A percentile compares a stretch with the other conserved stretches of the same genome.
These are phyloP conservation scores for Astraeus odoratus DNA, from an alignment of 768 basidiomycete genomes.

Conservation along the genomic window DNA sequence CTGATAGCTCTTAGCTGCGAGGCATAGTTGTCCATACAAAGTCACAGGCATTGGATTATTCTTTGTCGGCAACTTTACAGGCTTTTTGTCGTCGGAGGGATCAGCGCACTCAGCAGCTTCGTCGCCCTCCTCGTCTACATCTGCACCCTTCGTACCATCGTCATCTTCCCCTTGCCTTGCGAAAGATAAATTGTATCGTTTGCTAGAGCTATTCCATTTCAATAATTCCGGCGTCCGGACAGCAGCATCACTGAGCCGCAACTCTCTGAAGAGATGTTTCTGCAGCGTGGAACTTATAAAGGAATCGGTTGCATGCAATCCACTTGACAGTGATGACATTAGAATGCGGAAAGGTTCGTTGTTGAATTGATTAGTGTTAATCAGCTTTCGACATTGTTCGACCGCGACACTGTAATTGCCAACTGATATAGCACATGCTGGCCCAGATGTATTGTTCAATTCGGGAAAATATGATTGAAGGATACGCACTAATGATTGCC, in stretches of 20 bases:
- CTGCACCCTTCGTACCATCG: constrained; percentile 10
- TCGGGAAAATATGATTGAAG: not conserved
- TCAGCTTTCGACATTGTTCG: constrained; percentile 71
- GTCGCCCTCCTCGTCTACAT: constrained; percentile 29
- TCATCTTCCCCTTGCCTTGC: constrained; percentile 13
- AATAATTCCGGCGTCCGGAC: constrained; percentile 54
- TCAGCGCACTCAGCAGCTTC: constrained; percentile 17
- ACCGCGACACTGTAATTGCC: constrained; percentile 53
- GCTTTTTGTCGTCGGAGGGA: constrained; percentile 17
- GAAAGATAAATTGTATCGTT: constrained; percentile 46
- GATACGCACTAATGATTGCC: constrained; percentile 58
- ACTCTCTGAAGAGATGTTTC: constrained; percentile 78
- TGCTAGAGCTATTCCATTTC: constrained; percentile 54
- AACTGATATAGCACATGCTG: constrained; percentile 69
- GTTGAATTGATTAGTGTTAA: constrained; percentile 74
- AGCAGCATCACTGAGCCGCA: constrained; percentile 61
- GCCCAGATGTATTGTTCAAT: constrained; percentile 1
- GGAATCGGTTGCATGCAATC: constrained; percentile 60
- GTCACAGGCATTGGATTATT: constrained; percentile 64
- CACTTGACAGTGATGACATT: constrained; percentile 64
- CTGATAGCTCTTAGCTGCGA: constrained; percentile 83
- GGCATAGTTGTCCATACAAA: constrained; percentile 77
- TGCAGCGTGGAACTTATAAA: constrained; percentile 76
- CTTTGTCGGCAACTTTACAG: constrained; percentile 51
- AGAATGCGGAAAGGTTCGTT: constrained; percentile 81